Base-by-base conservation (phyloP, 176 grass and related monocot genomes). In the Carex littledalei region DNA sequence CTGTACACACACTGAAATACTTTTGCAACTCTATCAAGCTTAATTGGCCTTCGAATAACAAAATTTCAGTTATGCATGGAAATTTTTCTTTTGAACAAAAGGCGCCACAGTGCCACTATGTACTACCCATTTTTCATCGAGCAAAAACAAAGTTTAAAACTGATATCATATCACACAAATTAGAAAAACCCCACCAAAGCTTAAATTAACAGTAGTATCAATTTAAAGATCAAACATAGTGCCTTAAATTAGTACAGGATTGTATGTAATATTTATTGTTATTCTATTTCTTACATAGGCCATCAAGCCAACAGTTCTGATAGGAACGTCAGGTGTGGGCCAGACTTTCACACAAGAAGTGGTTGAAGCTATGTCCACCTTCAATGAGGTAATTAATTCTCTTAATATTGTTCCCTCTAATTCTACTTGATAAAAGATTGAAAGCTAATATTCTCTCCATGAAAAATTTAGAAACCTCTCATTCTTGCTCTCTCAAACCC, bases 291-390 rank as follows among this genome's bases (percentile, higher is more conserved):
- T 15, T 0, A 82, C 79, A 57, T 84, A 98, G 93, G 67, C 88
- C 58, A 93, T 98, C 78, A 95, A 98, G 85, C 95, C 95, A 90
- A 92, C 93, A 59, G 79, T 92, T 16, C 37, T 98, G 81, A 98
- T 98, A 82, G 93, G 95, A 82, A 91, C 95, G 59, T 98, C 95
- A 83, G 95, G 95, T 80, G 94, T 93, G 86, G 95, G 95, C 14
- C 91, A 93, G 72, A 98, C 95, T 86, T 98, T 98, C 93, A 98
- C 95, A 49, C 34, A 95, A 70, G 93, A 98, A 17, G 91, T 98
- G 52, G 66, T 95, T 77, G 91, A 98, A 92, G 86, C 91, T 52
- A 98, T 98, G 82, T 56, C 95, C 52, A 88, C 89, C 69, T 88
- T 92, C 62, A 98, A 98, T 81, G 86, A 93, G 93, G 95, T 98